phyloP scores from a whole-genome alignment of 2,329 filamentous ascomycete genomes.

The Aspergillus sp. region DNA sequence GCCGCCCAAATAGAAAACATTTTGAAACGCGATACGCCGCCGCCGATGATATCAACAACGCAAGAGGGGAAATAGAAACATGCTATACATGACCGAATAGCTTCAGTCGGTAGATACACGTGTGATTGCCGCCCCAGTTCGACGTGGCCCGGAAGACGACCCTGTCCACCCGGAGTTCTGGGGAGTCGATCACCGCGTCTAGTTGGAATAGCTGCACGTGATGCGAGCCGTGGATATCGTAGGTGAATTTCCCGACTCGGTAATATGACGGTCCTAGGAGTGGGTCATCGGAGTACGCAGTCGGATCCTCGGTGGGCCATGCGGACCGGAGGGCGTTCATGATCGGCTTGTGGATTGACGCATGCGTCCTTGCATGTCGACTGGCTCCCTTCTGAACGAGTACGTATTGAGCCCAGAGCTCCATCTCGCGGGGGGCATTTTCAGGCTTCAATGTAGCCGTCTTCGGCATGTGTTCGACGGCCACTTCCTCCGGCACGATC shows the following conservation, averaged over 20 bases:
- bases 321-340: slow-evolving; percentile 34
- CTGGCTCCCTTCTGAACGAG: slow-evolving; percentile 3
- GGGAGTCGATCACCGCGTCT: slow-evolving; percentile 41
- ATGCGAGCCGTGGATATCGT: slow-evolving; percentile 37
- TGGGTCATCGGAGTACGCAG: slow-evolving; percentile 39
- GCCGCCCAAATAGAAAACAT: not conserved
- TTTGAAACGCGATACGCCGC: not conserved
- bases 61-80: not conserved
- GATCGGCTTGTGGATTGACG: slow-evolving; percentile 33
- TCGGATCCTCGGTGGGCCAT: slow-evolving; percentile 33
- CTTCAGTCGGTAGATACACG: slow-evolving; percentile 51
- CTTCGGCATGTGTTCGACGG: slow-evolving; percentile 70
- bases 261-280: slow-evolving; percentile 41
- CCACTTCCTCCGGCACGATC: slow-evolving; percentile 68
- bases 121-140: slow-evolving; percentile 48
- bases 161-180: slow-evolving; percentile 38
- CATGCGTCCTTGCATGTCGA: not conserved
- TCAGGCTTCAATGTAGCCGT: slow-evolving; percentile 63
- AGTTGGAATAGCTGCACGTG: slow-evolving; percentile 45
- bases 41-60: not conserved
- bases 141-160: slow-evolving; percentile 46
- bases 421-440: slow-evolving; percentile 66
- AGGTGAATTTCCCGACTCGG: slow-evolving; percentile 43
- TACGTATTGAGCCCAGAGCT: slow-evolving; percentile 65
- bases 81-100: slow-evolving; percentile 42